These are phyloP conservation scores for Gynandropsis gynandra DNA, from an alignment of 345 rosid species.

Conservation along the genomic window DNA sequence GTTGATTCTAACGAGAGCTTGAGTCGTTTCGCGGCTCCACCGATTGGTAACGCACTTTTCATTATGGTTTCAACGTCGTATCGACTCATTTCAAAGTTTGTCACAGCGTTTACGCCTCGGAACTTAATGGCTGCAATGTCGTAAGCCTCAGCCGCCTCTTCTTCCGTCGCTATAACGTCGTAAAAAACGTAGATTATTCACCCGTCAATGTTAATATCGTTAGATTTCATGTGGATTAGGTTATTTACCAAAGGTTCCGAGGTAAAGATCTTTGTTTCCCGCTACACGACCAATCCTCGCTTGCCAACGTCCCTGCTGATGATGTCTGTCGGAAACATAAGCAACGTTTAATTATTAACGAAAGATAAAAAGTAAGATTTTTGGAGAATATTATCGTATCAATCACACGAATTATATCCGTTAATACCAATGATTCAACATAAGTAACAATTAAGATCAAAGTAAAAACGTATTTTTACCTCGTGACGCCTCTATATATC, in stretches of 20 bases:
- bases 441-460: no score
- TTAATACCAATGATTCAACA: no score
- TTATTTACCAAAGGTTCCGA: conserved; percentile 82
- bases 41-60: conserved; percentile 76
- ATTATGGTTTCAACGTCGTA: conserved; percentile 82
- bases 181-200: no score
- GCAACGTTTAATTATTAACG: no score
- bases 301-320: conserved; percentile 99
- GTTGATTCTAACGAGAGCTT: conserved; percentile 58
- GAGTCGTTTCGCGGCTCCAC: conserved; percentile 78
- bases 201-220: no score
- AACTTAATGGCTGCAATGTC: conserved; percentile 96
- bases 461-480: no score
- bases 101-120: conserved; percentile 82
- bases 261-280: conserved; percentile 92
- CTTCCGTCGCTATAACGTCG: conserved; percentile 67
- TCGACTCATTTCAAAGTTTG: conserved; percentile 91
- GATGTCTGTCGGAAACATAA: conserved; percentile 44
- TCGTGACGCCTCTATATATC: conserved; percentile 84
- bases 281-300: conserved; percentile 99
- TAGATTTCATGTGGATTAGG: no score
- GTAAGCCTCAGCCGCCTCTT: conserved; percentile 98
- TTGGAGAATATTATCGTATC: no score
- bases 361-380: no score
- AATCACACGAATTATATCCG: no score